These are phyloP conservation scores for Alternaria postmessia DNA, from an alignment of 2,329 filamentous ascomycete genomes.

Conservation along the genomic window DNA sequence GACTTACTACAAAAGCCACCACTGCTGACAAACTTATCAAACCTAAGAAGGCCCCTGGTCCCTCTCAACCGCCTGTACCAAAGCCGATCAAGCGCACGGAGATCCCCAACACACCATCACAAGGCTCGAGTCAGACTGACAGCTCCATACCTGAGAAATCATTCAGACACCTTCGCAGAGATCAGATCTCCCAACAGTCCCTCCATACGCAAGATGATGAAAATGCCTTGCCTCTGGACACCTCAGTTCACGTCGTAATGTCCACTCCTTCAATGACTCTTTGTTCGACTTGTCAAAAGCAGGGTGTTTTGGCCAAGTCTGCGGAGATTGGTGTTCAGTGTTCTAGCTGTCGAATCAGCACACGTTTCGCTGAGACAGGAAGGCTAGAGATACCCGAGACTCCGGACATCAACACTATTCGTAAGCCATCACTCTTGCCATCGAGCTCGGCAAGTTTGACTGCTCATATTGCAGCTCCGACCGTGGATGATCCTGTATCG, in stretches of 20 bases:
- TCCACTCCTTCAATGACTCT: not conserved
- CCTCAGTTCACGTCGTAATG: not conserved
- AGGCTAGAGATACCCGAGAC: constrained; percentile 29
- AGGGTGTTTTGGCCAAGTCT: constrained; percentile 5
- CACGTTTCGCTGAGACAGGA: not conserved
- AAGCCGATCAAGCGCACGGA: constrained; percentile 9
- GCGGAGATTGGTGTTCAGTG: constrained; percentile 9
- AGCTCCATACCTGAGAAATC: not conserved
- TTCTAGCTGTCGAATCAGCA: constrained; percentile 16
- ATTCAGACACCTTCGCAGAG: not conserved
- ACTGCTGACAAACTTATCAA: not conserved
- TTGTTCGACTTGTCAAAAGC: constrained; percentile 25
- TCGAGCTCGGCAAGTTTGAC: not conserved
- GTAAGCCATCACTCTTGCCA: not conserved
- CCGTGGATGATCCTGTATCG: not conserved
- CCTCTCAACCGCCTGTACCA: not conserved
- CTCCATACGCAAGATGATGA: not conserved
- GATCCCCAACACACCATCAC: constrained; percentile 27
- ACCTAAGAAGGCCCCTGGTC: not conserved
- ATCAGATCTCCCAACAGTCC: not conserved
- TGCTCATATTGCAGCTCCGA: not conserved
- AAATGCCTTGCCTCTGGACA: not conserved
- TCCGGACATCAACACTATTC: constrained; percentile 8
- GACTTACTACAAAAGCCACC: not conserved
- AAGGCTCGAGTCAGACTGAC: constrained; percentile 17